Conservation (phyloP, 495 filamentous ascomycete species). For the Penicillium coprophilum region DNA sequence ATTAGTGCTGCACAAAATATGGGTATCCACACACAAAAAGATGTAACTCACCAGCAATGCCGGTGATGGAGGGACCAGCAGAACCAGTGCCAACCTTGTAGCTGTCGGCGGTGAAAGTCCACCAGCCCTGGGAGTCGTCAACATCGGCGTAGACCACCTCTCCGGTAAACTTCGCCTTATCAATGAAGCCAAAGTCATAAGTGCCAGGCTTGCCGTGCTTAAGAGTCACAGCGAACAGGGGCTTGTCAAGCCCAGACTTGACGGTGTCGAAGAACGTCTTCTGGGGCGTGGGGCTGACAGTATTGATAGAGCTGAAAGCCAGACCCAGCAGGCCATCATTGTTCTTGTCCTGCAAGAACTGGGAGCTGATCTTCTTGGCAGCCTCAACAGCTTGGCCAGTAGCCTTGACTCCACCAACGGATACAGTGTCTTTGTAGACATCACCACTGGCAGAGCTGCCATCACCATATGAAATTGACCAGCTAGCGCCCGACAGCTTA, state of each 20-base stretch:
- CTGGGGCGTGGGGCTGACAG: slow-evolving; percentile 57
- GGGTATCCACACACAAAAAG: background rate
- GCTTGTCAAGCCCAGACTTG: slow-evolving; percentile 52
- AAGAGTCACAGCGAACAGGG: slow-evolving; percentile 67
- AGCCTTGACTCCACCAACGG: slow-evolving; percentile 63
- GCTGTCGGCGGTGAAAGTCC: slow-evolving; percentile 63
- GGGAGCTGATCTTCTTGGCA: slow-evolving; percentile 57
- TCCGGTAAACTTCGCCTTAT: slow-evolving; percentile 61
- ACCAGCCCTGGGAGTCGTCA: slow-evolving; percentile 63
- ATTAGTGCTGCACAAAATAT: background rate
- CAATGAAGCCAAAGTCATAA: slow-evolving; percentile 77
- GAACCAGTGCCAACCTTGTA: slow-evolving; percentile 56
- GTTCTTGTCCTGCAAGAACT: slow-evolving; percentile 58
- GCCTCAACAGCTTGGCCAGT: slow-evolving; percentile 67
- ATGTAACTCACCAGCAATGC: slow-evolving; percentile 38
- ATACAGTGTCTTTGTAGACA: slow-evolving; percentile 71
- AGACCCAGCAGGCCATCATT: slow-evolving; percentile 74
- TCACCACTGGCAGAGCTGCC: slow-evolving; percentile 61
- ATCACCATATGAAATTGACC: slow-evolving; percentile 74
- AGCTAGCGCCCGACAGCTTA: slow-evolving; percentile 54
- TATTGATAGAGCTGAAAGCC: slow-evolving; percentile 70
- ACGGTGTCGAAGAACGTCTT: slow-evolving; percentile 77
- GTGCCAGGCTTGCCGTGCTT: slow-evolving; percentile 62
- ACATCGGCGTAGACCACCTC: slow-evolving; percentile 60
- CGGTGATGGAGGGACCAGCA: slow-evolving; percentile 28